These are phyloP conservation scores for Spathaspora gorwiae DNA, from an alignment of 805 yeast species.

Conservation along the genomic window DNA sequence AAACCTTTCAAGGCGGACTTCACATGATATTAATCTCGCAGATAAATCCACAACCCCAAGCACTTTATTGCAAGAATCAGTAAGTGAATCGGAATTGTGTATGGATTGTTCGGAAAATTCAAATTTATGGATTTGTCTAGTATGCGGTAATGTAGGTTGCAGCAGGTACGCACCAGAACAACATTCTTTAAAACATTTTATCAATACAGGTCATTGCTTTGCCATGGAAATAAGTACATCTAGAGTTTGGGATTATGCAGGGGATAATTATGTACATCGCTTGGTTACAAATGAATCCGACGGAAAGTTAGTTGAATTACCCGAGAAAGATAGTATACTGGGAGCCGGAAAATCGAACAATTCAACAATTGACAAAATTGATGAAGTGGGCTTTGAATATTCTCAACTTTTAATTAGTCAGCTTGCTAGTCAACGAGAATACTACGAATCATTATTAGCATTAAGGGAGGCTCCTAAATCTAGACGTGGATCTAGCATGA, in stretches of 20 bases:
- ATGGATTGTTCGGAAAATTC: slow-evolving; percentile 52
- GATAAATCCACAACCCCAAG: neutral
- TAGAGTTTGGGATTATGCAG: slow-evolving; percentile 92
- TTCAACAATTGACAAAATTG: slow-evolving; percentile 34
- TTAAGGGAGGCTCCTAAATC: slow-evolving; percentile 17
- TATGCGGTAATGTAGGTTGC: slow-evolving; percentile 92
- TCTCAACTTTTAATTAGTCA: slow-evolving; percentile 75
- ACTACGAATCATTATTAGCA: slow-evolving; percentile 52
- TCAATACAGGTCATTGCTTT: slow-evolving; percentile 76
- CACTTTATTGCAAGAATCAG: neutral
- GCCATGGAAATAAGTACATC: slow-evolving; percentile 84
- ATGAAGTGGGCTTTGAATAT: slow-evolving; percentile 69
- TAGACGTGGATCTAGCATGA: slow-evolving; percentile 15
- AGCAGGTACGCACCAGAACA: slow-evolving; percentile 75
- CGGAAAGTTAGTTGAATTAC: slow-evolving; percentile 82
- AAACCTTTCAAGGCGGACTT: slow-evolving; percentile 9
- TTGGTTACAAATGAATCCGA: slow-evolving; percentile 79
- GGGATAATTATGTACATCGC: slow-evolving; percentile 86
- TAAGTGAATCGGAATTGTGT: slow-evolving; percentile 34
- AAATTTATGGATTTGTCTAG: slow-evolving; percentile 82
- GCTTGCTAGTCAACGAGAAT: slow-evolving; percentile 79
- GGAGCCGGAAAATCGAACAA: slow-evolving; percentile 5
- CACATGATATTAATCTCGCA: neutral
- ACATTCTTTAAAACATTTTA: slow-evolving; percentile 82
- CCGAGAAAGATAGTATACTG: slow-evolving; percentile 24